Evolutionary conservation across 2,329 filamentous ascomycete species (phyloP).

Genomic region (Penicillium occitanis): DNA sequence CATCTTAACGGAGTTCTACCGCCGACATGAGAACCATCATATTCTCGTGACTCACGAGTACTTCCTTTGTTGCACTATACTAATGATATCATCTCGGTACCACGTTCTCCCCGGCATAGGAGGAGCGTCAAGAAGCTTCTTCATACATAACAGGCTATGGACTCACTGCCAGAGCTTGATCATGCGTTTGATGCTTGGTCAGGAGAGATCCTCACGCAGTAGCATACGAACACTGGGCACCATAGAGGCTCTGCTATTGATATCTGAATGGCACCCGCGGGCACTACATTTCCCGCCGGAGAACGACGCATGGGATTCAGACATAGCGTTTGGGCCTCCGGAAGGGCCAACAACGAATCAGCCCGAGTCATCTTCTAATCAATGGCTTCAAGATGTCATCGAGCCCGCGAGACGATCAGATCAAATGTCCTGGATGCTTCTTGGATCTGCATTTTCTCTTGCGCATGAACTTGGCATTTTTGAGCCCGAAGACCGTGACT

Average conservation of each 20-base stretch:
- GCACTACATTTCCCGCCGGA: slow-evolving; percentile 54
- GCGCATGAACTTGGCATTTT: slow-evolving; percentile 54
- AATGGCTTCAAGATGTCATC: slow-evolving; percentile 55
- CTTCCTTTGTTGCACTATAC: slow-evolving; percentile 52
- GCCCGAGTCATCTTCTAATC: slow-evolving; percentile 36
- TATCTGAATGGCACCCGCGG: slow-evolving; percentile 57
- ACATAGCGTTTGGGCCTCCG: slow-evolving; percentile 40
- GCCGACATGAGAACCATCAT: slow-evolving; percentile 48
- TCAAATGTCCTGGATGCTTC: slow-evolving; percentile 59
- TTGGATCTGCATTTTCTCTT: slow-evolving; percentile 53
- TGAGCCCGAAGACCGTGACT: slow-evolving; percentile 34
- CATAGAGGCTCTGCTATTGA: slow-evolving; percentile 53
- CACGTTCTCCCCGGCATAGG: slow-evolving; percentile 40
- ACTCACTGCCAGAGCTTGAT: slow-evolving; percentile 54
- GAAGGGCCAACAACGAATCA: slow-evolving; percentile 35
- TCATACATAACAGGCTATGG: slow-evolving; percentile 54
- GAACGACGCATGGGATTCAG: slow-evolving; percentile 55
- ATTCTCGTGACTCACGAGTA: slow-evolving; percentile 52
- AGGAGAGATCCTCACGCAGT: slow-evolving; percentile 52
- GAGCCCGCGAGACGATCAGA: slow-evolving; percentile 54
- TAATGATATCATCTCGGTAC: slow-evolving; percentile 55
- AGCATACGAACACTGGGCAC: slow-evolving; percentile 51
- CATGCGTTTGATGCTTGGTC: slow-evolving; percentile 52
- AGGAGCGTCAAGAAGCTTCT: slow-evolving; percentile 47
- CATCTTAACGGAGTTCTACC: slow-evolving; percentile 50